Base-by-base conservation (phyloP, 192 early-diverging fungal species). In the Umbelopsis ramanniana region DNA sequence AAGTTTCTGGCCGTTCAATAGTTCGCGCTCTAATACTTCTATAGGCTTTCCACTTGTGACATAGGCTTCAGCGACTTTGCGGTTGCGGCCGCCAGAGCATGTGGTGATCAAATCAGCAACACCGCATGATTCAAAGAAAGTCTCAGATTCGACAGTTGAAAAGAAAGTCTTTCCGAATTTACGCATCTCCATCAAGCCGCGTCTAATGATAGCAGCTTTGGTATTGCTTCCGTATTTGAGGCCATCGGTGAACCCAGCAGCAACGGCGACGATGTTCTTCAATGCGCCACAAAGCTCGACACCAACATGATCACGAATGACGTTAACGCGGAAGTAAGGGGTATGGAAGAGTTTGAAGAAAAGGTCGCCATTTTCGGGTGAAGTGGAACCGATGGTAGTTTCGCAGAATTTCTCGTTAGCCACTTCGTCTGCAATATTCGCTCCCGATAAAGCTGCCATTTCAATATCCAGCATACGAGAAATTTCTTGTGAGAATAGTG, bases 81-180 rank as follows among this genome's bases (percentile, higher is more conserved):
- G 85, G 86, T 98, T 97, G 50, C 96, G 88, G 15, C 97, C 97
- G 66, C 96, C 97, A 72, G 91, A 93, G 83, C 96, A 96, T 15
- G 95, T 97, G 0, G 97, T 96, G 68, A 98, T 97, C 57, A 95
- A 81, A 82, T 97, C 97, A 11, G 97, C 97, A 46, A 99, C 88
- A 68, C 97, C 97, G 79, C 97, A 99, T 69, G 91, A 93, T 78
- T 99, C 96, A 79, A 96, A 95, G 73, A 97, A 98, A 9, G 97
- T 99, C 67, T 90, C 90, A 73, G 95, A 94, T 68, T 91, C 89
- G 37, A 99, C 93, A 46, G 85, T 87, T 35, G 70, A 67, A 76
- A 89, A 87, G 66, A 96, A 95, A 69, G 85, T 87, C 79, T 96
- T 83, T 8, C 93, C 87, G 78, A 98, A 93, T 66, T 94, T 94